Base-by-base conservation (phyloP, 345 rosid genomes). In the Orychophragmus violaceus region DNA sequence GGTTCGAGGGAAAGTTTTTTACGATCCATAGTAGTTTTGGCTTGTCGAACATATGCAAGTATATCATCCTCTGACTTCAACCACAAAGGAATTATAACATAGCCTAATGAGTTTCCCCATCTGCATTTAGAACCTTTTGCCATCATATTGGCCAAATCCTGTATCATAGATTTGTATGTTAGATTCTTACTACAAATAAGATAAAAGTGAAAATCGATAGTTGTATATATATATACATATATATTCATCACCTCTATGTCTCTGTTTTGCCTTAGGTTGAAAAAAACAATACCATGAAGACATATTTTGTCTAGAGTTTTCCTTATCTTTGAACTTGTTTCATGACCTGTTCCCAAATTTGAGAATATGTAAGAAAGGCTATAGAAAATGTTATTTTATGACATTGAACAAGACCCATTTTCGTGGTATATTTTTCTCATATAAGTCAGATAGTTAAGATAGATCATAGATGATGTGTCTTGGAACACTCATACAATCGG, bases 51-150 rank as follows among this genome's bases (percentile, higher is more conserved):
- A 45, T 82, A 79, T 61, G 77, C 81, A 25, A 82, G 41, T 12
- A 79, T 81, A 56, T 82, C 81, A 7, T 69, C 51, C 11, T 66
- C 62, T 2, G 73, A 32, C 5, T 42, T 76, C n/a, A 80, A 65
- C 44, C 32, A 70, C 21, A 84, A 64, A 14, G 89, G 89, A 16
- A 82, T n/a, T 39, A 81, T 11, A 5, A 73, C 72, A 49, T 48
- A 82, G 8, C 87, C 89, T 2, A 84, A 65, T 70, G 76, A 68
- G 53, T 80, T 84, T 0, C 86, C 89, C 86, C 86, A 84, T 17
- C 72, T 67, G 12, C 50, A 76, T 39, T 70, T 68, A 3, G 76
- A 62, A 39, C 57, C 62, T 48, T 79, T 78, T 7, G 56, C 74
- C 85, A 82, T 82, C 81, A 79, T 81, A 44, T 76, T 76, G 17